Conservation (phyloP, 2,329 filamentous ascomycete species). For the Aspergillus ruber region DNA sequence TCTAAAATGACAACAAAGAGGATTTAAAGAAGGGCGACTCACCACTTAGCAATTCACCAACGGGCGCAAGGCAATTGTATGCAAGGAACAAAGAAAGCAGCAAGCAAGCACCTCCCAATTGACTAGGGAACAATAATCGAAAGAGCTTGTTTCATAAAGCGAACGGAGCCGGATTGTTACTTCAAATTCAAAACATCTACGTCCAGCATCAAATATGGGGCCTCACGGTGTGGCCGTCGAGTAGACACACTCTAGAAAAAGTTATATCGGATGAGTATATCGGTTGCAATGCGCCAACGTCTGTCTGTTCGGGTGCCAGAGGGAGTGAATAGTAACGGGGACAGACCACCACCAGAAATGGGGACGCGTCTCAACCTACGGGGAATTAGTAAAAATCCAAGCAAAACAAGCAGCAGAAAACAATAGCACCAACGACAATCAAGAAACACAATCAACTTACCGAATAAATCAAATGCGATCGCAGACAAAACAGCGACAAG, state of each 20-base stretch:
- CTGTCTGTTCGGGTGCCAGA: not conserved
- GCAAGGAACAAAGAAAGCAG: not conserved
- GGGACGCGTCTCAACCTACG: conserved; percentile 1
- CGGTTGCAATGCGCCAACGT: not conserved
- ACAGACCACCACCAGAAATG: not conserved
- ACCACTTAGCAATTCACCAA: not conserved
- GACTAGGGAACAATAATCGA: not conserved
- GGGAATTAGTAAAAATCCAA: not conserved
- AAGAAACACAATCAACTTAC: not conserved
- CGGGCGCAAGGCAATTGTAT: not conserved
- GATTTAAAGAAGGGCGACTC: not conserved
- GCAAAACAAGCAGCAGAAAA: not conserved
- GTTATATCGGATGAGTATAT: too few relatives aligned
- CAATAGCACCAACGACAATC: not conserved
- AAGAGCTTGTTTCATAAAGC: not conserved
- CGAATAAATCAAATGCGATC: not conserved
- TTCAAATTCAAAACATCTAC: not conserved
- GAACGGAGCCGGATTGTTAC: not conserved
- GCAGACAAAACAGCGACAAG: not conserved
- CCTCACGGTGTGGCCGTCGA: too few relatives aligned
- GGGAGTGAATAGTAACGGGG: not conserved
- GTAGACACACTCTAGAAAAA: too few relatives aligned
- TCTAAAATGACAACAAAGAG: not conserved
- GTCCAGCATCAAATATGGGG: not conserved
- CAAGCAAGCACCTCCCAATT: not conserved